These are phyloP conservation scores for Salix caprea DNA, from an alignment of 345 rosid genomes.

Conservation along the genomic window DNA sequence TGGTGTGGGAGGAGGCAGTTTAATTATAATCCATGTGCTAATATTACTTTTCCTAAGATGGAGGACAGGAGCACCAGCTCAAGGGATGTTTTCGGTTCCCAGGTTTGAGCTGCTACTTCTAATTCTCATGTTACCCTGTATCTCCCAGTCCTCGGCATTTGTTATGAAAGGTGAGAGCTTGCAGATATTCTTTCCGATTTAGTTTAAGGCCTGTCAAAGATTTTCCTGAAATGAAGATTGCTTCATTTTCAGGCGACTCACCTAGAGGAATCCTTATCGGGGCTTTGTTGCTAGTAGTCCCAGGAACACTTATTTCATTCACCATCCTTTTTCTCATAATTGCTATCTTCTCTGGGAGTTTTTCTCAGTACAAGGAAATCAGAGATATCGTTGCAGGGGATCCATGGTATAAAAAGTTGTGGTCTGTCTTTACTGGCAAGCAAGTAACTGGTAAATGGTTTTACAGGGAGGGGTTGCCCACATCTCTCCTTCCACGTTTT, in stretches of 20 bases:
- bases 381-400: constrained; percentile 15
- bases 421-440: constrained; percentile 32
- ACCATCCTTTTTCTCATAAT: constrained; percentile 32
- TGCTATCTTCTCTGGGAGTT: constrained; percentile 32
- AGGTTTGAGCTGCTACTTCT: constrained; percentile 48
- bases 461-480: constrained; percentile 40
- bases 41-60: constrained; percentile 31
- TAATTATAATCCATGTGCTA: constrained; percentile 27
- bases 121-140: constrained; percentile 40
- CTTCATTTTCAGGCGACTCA: constrained; percentile 37
- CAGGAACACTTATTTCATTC: constrained; percentile 39
- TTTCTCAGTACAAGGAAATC: constrained; percentile 47
- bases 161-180: constrained; percentile 42
- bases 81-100: constrained; percentile 38
- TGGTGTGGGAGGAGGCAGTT: constrained; percentile 34
- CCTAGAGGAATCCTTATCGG: constrained; percentile 40
- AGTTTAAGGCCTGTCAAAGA: not conserved
- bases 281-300: constrained; percentile 41
- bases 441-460: constrained; percentile 46
- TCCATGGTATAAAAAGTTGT: constrained; percentile 31
- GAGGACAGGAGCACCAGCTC: constrained; percentile 38
- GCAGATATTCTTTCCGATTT: not conserved
- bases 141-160: constrained; percentile 53
- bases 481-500: constrained; percentile 34
- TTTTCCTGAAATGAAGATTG: constrained; percentile 13